Evolutionary conservation across 495 filamentous ascomycete species (phyloP), one percentile per base, ranked within the genome.

Genomic region (Coniosporium apollinis): DNA sequence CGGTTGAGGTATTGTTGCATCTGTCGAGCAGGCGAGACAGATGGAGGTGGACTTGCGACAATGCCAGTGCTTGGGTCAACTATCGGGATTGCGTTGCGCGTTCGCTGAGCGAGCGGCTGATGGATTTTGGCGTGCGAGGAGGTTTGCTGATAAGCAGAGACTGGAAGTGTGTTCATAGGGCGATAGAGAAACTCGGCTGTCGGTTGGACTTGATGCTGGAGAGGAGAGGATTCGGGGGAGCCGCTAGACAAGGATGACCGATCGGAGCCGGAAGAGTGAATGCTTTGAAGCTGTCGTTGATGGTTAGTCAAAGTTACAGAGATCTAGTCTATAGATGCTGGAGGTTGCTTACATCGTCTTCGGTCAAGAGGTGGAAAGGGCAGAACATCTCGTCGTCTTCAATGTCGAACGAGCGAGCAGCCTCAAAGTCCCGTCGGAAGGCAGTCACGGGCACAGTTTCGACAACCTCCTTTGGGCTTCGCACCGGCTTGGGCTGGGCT

Each of bases 341-440:
- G 15, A 16, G 17, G 8, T 18, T 45, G 80, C 85, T 69, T 74
- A 94, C 87, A 72, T 97, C 89, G 59, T 76, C 85, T 55, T 96
- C 86, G 17, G 86, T 94, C 64, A 94, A 66, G 44, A 97, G 69
- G 46, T 76, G 74, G 44, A 57, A 61, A 3, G 89, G 89, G 54
- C 89, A 94, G 59, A 97, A 97, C 55, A 93, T 79, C 60, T 94
- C 64, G 55, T 97, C 89, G 52, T 97, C 89, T 47, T 94, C 87
- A 46, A 99, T 65, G 46, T 99, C 89, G 52, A 99, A 99, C 16
- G 86, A 94, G 36, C 84, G 76, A 29, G 79, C 82, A 45, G 85
- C 81, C 56, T 96, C 86, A 53, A 91, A 92, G 51, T 79, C 71
- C 26, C 72, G 69, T 39, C 86, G 79, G 60, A 83, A 93, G 41